A percentile compares a stretch with the other conserved stretches of the same genome.
Conservation (phyloP, 2,329 filamentous ascomycete species). For the Decorospora gaudefroyi region DNA sequence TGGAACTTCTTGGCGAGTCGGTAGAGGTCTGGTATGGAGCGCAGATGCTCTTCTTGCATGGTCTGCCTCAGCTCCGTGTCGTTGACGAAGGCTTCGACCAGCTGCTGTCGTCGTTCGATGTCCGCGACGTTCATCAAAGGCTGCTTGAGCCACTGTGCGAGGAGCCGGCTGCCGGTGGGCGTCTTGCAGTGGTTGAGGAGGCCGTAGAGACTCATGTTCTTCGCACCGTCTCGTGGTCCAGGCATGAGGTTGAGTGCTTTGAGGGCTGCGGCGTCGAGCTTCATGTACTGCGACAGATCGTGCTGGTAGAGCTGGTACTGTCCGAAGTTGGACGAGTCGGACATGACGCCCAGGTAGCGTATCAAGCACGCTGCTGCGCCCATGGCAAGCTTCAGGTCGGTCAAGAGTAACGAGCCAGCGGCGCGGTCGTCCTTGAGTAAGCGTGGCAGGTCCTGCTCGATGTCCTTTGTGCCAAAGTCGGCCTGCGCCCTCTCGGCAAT, state of each 20-base stretch:
- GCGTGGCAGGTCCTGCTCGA: conserved; percentile 90
- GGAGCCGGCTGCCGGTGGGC: conserved; percentile 82
- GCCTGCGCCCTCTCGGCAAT: conserved; percentile 75
- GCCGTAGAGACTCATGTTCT: conserved; percentile 95
- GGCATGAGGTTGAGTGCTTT: conserved; percentile 98
- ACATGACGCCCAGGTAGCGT: conserved; percentile 88
- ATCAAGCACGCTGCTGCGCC: conserved; percentile 90
- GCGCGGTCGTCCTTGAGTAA: conserved; percentile 85
- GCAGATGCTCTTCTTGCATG: conserved; percentile 94
- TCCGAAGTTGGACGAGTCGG: conserved; percentile 92
- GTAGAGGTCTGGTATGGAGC: conserved; percentile 92
- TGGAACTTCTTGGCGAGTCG: conserved; percentile 94
- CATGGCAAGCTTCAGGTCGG: conserved; percentile 94
- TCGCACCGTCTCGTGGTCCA: conserved; percentile 89
- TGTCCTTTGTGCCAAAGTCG: conserved; percentile 88
- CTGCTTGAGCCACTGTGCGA: conserved; percentile 97
- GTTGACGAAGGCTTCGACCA: conserved; percentile 91
- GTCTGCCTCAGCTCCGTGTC: conserved; percentile 93
- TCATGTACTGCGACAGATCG: conserved; percentile 97
- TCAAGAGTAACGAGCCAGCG: conserved; percentile 77
- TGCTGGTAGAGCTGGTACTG: conserved; percentile 98
- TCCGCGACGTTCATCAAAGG: conserved; percentile 89
- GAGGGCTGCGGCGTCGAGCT: conserved; percentile 89
- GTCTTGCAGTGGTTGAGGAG: conserved; percentile 98
- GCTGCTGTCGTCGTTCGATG: conserved; percentile 87